phyloP scores from a whole-genome alignment of 2,329 filamentous ascomycete species.

The Apiospora rasikravindrae region DNA sequence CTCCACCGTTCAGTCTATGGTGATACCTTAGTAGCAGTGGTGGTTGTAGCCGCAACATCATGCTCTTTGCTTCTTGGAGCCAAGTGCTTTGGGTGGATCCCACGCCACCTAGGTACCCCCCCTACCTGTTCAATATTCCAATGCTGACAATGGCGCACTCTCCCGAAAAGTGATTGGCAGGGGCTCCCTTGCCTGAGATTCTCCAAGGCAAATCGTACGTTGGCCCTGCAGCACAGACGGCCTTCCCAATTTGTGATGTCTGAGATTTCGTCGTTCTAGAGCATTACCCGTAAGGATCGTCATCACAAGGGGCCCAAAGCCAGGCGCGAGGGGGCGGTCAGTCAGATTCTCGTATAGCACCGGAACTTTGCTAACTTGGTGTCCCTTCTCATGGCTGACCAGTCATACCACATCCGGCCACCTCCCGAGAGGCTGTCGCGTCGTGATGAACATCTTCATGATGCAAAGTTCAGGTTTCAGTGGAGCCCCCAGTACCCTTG shows the following conservation, averaged over 20 bases:
- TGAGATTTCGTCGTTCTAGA: slow-evolving; percentile 12
- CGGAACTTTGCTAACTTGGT: neutral
- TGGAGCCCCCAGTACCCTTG: slow-evolving; percentile 13
- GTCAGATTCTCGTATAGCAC: neutral
- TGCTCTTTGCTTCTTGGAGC: neutral
- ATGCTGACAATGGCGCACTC: neutral
- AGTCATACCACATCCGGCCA: neutral
- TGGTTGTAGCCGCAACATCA: neutral
- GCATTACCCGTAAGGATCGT: slow-evolving; percentile 14
- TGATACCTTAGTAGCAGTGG: neutral
- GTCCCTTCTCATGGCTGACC: neutral
- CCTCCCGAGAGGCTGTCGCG: neutral
- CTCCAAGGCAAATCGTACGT: neutral
- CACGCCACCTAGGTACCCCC: neutral
- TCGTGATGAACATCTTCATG: neutral
- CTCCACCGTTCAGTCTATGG: neutral
- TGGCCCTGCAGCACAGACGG: neutral
- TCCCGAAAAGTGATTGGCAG: neutral
- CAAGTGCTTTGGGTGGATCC: neutral
- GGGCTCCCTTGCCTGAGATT: neutral
- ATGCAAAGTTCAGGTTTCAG: slow-evolving; percentile 1
- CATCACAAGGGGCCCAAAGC: neutral
- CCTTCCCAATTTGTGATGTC: slow-evolving; percentile 18
- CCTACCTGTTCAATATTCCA: neutral
- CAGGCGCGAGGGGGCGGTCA: neutral